Percentiles rank a stretch among this genome's conserved stretches.
Conservation (phyloP, 257 asterid species). For the Plantago major region DNA sequence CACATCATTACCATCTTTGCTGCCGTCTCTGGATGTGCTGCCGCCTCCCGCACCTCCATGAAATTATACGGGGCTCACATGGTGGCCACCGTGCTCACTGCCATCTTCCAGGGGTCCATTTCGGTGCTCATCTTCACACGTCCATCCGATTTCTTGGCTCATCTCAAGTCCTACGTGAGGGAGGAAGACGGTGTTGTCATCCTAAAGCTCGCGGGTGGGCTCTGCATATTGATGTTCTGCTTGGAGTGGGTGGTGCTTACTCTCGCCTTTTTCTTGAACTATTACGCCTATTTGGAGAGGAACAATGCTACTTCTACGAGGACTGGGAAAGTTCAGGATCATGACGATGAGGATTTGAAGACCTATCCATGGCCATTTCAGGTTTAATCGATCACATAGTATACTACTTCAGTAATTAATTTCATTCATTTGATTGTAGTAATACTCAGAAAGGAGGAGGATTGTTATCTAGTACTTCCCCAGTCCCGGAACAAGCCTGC, state of each 20-base stretch:
- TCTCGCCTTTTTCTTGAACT: constrained; percentile 76
- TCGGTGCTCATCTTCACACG: constrained; percentile 78
- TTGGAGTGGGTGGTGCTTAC: constrained; percentile 89
- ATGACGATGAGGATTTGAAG: constrained; percentile 59
- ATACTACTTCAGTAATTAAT: too few relatives aligned
- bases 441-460: too few relatives aligned
- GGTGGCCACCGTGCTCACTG: constrained; percentile 85
- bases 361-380: constrained; percentile 80
- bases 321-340: constrained; percentile 58
- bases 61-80: constrained; percentile 86
- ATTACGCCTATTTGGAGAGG: constrained; percentile 63
- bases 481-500: too few relatives aligned
- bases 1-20: constrained; percentile 63
- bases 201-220: constrained; percentile 66
- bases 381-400: constrained; percentile 29
- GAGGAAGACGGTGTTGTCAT: constrained; percentile 80
- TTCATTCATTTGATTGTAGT: too few relatives aligned
- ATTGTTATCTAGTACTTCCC: too few relatives aligned
- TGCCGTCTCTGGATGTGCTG: constrained; percentile 61
- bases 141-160: constrained; percentile 61
- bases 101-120: constrained; percentile 86
- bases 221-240: constrained; percentile 63
- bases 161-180: constrained; percentile 69
- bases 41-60: constrained; percentile 53
- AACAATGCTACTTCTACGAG: constrained; percentile 28